Percentiles rank a stretch among this genome's conserved stretches.
Conservation (phyloP, 495 filamentous ascomycete species). For the Neurospora sp. region DNA sequence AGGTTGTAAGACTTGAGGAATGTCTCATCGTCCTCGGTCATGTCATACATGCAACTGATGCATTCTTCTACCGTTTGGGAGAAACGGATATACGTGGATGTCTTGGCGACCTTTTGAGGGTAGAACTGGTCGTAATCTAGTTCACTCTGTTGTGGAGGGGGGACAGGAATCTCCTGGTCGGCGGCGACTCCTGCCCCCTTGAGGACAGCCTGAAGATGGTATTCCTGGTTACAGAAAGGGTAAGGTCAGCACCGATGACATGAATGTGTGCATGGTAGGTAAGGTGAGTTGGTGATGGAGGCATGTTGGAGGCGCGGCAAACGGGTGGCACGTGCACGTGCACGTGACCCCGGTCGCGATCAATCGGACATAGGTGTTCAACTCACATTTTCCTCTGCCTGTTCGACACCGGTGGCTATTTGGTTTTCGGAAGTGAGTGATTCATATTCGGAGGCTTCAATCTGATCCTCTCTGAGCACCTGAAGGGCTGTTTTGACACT, state of each 20-base stretch:
- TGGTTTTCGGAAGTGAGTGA: slow-evolving; percentile 46
- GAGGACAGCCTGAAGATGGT: slow-evolving; percentile 92
- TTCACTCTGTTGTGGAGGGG: slow-evolving; percentile 63
- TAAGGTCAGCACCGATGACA: slow-evolving; percentile 20
- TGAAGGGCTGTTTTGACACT: slow-evolving; percentile 76
- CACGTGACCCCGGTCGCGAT: slow-evolving; percentile 34
- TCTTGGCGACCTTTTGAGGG: slow-evolving; percentile 64
- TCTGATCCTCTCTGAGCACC: slow-evolving; percentile 79
- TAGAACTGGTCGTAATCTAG: slow-evolving; percentile 85
- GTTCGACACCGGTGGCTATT: slow-evolving; percentile 95
- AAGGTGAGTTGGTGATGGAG: slow-evolving; percentile 23
- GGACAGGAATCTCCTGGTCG: slow-evolving; percentile 76
- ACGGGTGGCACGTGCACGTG: slow-evolving; percentile 41
- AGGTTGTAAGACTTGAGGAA: slow-evolving; percentile 79
- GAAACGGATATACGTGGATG: slow-evolving; percentile 92
- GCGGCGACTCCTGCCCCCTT: slow-evolving; percentile 62
- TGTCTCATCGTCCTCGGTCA: slow-evolving; percentile 78
- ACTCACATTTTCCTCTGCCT: slow-evolving; percentile 93
- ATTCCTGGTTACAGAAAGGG: slow-evolving; percentile 57
- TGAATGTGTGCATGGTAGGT: slow-evolving; percentile 3
- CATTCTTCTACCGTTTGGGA: slow-evolving; percentile 96
- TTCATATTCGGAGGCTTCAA: slow-evolving; percentile 63
- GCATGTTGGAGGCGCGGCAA: slow-evolving; percentile 8
- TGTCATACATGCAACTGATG: slow-evolving; percentile 72
- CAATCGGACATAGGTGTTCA: slow-evolving; percentile 31